A percentile compares a stretch with the other conserved stretches of the same genome.
Conservation (phyloP, 257 asterid species). For the Striga asiatica region DNA sequence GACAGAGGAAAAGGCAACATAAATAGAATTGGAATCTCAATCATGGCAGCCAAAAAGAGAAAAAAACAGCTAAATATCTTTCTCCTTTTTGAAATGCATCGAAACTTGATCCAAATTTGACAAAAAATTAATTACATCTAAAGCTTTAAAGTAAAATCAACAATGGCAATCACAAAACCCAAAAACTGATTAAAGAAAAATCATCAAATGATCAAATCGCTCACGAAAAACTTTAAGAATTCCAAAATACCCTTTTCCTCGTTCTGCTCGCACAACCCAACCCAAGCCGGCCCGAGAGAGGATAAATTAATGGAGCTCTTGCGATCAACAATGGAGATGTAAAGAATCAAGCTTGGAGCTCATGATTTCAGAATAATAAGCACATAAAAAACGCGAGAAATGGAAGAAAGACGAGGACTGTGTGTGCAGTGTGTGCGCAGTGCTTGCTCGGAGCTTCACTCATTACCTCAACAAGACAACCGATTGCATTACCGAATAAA, state of each 20-base stretch:
- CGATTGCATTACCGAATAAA: conserved; percentile 6
- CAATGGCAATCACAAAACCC: neutral
- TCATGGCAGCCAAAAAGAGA: conserved; percentile 11
- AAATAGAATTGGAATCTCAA: conserved; percentile 7
- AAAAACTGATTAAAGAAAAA: neutral
- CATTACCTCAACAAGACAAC: conserved; percentile 18
- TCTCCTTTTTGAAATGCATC: conserved; percentile 11
- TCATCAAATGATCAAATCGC: neutral
- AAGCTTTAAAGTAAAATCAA: neutral
- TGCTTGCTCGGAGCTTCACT: conserved; percentile 14
- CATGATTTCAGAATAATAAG: too few species aligned
- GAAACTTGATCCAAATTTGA: conserved; percentile 1
- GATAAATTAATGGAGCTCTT: neutral
- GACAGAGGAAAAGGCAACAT: neutral
- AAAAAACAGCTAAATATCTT: neutral
- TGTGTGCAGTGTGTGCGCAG: conserved; percentile 3
- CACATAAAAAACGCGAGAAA: too few species aligned
- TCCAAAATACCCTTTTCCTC: neutral
- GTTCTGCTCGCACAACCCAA: neutral
- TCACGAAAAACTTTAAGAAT: neutral
- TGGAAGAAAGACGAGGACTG: conserved; percentile 3
- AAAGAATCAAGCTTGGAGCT: neutral
- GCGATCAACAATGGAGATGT: conserved; percentile 2
- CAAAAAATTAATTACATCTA: neutral
- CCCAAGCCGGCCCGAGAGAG: neutral